A percentile compares a stretch with the other conserved stretches of the same genome.
Conservation (phyloP, 352 stramenopile genomes). For the Globisporangium parvum region DNA sequence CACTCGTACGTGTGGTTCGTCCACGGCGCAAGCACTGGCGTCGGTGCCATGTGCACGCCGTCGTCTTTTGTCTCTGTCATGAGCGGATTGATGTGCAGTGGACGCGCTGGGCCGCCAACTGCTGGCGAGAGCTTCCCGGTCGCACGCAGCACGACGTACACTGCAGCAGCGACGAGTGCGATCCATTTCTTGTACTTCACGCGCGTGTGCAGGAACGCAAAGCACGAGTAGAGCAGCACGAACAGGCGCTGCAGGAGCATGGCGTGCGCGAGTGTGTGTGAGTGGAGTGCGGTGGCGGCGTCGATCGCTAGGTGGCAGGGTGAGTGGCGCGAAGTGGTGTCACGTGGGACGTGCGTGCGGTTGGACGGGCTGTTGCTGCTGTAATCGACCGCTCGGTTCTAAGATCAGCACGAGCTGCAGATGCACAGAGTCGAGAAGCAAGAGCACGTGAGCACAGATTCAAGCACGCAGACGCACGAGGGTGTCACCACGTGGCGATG, state of each 20-base stretch:
- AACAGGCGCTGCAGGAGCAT: conserved; percentile 76
- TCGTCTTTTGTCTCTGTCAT: conserved; percentile 58
- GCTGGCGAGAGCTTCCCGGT: conserved; percentile 33
- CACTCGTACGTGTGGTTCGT: conserved; percentile 80
- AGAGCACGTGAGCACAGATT: too few relatives aligned
- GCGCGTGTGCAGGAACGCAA: conserved; percentile 50
- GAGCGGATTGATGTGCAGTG: conserved; percentile 75
- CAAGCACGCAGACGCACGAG: too few relatives aligned
- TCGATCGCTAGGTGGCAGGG: neutral
- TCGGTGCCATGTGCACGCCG: conserved; percentile 51
- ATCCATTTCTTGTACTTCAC: conserved; percentile 71
- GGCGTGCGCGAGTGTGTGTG: neutral
- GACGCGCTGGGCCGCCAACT: conserved; percentile 51
- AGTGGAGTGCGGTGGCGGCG: too few relatives aligned
- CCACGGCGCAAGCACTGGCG: conserved; percentile 51
- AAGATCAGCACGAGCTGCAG: too few relatives aligned
- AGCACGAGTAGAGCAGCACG: conserved; percentile 53
- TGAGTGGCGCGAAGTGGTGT: too few relatives aligned
- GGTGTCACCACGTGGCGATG: too few relatives aligned
- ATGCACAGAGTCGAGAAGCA: too few relatives aligned
- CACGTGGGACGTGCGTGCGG: too few relatives aligned
- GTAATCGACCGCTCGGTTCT: too few relatives aligned
- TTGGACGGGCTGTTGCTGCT: too few relatives aligned
- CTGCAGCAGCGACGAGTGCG: conserved; percentile 30
- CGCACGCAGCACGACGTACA: conserved; percentile 59